Conservation (phyloP, 306 rosid genomes). For the Phaseolus lunatus region DNA sequence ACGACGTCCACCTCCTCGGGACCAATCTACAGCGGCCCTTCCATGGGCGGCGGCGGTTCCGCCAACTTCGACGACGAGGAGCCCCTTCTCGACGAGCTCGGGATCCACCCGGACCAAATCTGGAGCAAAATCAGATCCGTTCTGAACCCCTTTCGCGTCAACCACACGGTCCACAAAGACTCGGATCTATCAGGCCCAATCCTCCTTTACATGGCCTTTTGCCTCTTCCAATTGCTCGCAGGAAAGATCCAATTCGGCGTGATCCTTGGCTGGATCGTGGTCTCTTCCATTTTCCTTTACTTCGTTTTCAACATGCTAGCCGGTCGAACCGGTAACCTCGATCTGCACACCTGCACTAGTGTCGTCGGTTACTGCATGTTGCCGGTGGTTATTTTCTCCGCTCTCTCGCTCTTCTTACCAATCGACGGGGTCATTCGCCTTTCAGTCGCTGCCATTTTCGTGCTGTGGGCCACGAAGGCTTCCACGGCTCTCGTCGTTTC, state of each 20-base stretch:
- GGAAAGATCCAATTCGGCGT: constrained; percentile 98
- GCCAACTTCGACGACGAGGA: constrained; percentile 87
- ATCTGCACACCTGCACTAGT: constrained; percentile 91
- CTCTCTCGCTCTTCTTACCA: constrained; percentile 77
- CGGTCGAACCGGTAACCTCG: constrained; percentile 84
- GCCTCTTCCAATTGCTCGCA: constrained; percentile 92
- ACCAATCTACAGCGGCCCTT: constrained; percentile 63
- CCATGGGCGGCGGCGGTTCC: constrained; percentile 54
- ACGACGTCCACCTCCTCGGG: constrained; percentile 72
- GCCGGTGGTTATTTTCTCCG: constrained; percentile 87
- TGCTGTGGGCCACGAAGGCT: constrained; percentile 90
- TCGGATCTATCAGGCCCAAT: constrained; percentile 94
- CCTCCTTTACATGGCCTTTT: constrained; percentile 81
- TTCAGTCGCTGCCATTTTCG: constrained; percentile 66
- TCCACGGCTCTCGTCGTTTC: constrained; percentile 78
- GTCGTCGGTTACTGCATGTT: constrained; percentile 90
- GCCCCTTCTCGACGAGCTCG: constrained; percentile 94
- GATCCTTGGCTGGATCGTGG: constrained; percentile 95
- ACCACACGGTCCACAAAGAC: constrained; percentile 74
- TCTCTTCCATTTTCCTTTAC: constrained; percentile 85
- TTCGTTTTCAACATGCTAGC: constrained; percentile 95
- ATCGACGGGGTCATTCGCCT: constrained; percentile 65
- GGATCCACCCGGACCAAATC: constrained; percentile 96
- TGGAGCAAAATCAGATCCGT: constrained; percentile 89
- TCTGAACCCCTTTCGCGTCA: constrained; percentile 81